These are phyloP conservation scores for Populus hybrid DNA, from an alignment of 441 rosid species.

Conservation along the genomic window DNA sequence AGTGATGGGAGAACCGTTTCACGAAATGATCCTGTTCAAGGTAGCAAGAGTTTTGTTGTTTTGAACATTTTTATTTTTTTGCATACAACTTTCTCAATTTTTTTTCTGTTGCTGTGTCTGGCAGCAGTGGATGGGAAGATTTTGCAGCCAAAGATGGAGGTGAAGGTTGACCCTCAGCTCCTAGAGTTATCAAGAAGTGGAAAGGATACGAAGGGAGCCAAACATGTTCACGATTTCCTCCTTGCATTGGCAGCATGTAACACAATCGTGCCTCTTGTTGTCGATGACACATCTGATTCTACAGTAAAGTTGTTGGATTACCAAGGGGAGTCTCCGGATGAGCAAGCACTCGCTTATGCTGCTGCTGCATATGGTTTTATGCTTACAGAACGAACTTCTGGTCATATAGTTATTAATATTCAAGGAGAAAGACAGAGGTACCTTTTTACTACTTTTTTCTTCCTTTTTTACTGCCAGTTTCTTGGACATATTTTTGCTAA, in stretches of 20 bases:
- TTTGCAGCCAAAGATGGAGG: constrained; percentile 81
- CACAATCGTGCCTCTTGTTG: constrained; percentile 80
- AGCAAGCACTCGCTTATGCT: constrained; percentile 94
- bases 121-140: constrained; percentile 65
- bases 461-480: not conserved
- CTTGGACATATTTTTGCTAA: not conserved
- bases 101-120: constrained; percentile 14
- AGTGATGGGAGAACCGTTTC: too few species aligned
- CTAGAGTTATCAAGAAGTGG: constrained; percentile 52
- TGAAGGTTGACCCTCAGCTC: constrained; percentile 64
- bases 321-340: constrained; percentile 99
- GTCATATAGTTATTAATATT: constrained; percentile 82
- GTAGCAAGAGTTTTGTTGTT: too few species aligned
- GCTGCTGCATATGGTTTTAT: constrained; percentile 98
- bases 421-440: constrained; percentile 95
- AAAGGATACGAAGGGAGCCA: constrained; percentile 44
- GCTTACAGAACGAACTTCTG: constrained; percentile 94
- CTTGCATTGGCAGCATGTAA: constrained; percentile 96
- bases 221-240: constrained; percentile 73
- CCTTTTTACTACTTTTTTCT: constrained; percentile 14
- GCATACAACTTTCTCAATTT: too few species aligned
- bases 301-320: constrained; percentile 74
- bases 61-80: too few species aligned
- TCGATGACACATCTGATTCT: constrained; percentile 63
- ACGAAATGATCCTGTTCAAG: too few species aligned